Base-by-base conservation (phyloP, 768 basidiomycete genomes). In the Holtermannia corniformis region DNA sequence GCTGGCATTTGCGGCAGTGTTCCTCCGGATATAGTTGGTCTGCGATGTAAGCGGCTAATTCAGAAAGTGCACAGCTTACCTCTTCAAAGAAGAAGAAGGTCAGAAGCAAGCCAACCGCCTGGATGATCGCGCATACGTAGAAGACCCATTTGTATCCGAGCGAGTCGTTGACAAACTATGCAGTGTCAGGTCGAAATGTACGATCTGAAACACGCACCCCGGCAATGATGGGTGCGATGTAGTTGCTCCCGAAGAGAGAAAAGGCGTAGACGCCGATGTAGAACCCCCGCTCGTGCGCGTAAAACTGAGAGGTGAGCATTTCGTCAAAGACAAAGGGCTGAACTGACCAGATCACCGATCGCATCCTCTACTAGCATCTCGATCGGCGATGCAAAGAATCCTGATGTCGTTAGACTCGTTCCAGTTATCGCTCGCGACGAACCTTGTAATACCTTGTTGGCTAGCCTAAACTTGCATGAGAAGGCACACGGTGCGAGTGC, bases 71-170 rank as follows among this genome's bases (percentile, higher is more conserved):
- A 23, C 5, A 43, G 51, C 25, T 25, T 21, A 52, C 51, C 51
- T 52, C 51, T 22, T 52, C 51, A 24, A 52, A 25, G 43, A 52
- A 52, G 20, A 52, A 46, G 51, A 52, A 45, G 11, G 32, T 14
- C 14, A 52, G 19, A 5, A 52, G 3, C 11, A 28, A 19, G 1
- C 51, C 51, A 25, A 44, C n/a, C 4, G 43, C 21, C 19, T 27
- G 44, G 20, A 44, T 42, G 24, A 52, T 52, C 14, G 44, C 51
- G 14, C 22, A 26, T 16, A 52, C 22, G 24, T 40, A 52, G 44
- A 52, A 52, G 12, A 52, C 51, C 51, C 51, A 52, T 42, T 52
- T 52, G 44, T 52, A 52, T 14, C 51, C 51, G 21, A 45, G 44
- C 11, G 44, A 22, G 22, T 52, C 51, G 26, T 52, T 52, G 2